A percentile compares a stretch with the other conserved stretches of the same genome.
phyloP scores from a whole-genome alignment of 768 basidiomycete species.

The Serendipita sp. region DNA sequence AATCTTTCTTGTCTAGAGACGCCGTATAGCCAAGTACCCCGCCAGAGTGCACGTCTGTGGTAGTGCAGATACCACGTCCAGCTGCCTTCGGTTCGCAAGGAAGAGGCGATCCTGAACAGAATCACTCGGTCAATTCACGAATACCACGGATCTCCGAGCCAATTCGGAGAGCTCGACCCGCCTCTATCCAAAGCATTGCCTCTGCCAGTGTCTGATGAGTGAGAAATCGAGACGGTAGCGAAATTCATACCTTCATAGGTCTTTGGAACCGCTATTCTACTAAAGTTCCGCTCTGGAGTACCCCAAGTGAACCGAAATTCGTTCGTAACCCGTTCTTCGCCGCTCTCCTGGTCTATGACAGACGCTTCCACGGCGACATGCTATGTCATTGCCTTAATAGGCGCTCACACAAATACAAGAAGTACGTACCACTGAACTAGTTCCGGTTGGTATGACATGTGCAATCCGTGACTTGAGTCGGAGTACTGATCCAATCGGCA shows the following conservation, averaged over 20 bases:
- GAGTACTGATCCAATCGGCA: constrained; percentile 72
- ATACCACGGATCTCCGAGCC: constrained; percentile 46
- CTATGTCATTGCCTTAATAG: constrained; percentile 22
- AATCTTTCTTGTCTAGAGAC: no score
- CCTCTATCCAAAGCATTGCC: constrained; percentile 76
- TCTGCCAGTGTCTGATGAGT: constrained; percentile 28
- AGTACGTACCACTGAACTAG: not conserved
- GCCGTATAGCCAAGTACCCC: no score
- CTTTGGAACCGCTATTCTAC: constrained; percentile 42
- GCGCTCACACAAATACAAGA: not conserved
- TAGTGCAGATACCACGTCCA: no score
- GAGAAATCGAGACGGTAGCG: constrained; percentile 13
- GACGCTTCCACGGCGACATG: constrained; percentile 58
- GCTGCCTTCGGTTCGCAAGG: no score
- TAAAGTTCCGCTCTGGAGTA: constrained; percentile 25
- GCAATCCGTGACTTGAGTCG: constrained; percentile 55
- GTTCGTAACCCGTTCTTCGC: constrained; percentile 50
- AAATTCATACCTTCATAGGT: constrained; percentile 46
- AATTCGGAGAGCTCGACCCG: constrained; percentile 51
- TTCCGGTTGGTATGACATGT: constrained; percentile 33
- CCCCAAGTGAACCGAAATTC: constrained; percentile 67
- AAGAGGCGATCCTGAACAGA: no score
- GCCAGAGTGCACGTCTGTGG: no score
- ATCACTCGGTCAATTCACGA: not conserved
- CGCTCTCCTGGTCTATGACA: constrained; percentile 53